Evolutionary conservation across 148 eudicot genomes (phyloP).

Genomic region (Spergularia bocconei): DNA sequence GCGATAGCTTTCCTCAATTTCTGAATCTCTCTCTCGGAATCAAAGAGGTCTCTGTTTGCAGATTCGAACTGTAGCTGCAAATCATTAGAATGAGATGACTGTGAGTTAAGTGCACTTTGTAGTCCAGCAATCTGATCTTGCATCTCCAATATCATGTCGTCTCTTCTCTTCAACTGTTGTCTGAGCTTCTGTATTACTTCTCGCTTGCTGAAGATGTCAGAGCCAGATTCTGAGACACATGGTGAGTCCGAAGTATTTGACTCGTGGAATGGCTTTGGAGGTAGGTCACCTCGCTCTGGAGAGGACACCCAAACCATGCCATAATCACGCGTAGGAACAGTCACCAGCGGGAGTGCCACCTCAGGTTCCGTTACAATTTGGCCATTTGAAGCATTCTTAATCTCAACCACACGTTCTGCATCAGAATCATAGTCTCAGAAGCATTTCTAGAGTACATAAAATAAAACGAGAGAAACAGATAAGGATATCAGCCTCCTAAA

Average conservation of each 20-base stretch:
- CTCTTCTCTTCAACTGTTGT: constrained; percentile 89
- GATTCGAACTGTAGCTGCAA: constrained; percentile 75
- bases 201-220: constrained; percentile 87
- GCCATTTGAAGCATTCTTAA: constrained; percentile 48
- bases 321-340: constrained; percentile 62
- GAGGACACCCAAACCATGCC: constrained; percentile 81
- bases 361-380: constrained; percentile 56
- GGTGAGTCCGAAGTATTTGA: constrained; percentile 90
- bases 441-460: not conserved
- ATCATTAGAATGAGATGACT: constrained; percentile 66
- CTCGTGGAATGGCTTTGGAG: constrained; percentile 74
- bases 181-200: constrained; percentile 95
- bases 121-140: constrained; percentile 87
- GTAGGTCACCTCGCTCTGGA: constrained; percentile 80
- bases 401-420: constrained; percentile 42
- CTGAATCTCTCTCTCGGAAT: constrained; percentile 86
- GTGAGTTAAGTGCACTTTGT: constrained; percentile 59
- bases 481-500: not conserved
- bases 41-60: constrained; percentile 73
- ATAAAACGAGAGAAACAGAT: not conserved
- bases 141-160: constrained; percentile 90
- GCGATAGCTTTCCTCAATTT: constrained; percentile 89
- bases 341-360: constrained; percentile 66
- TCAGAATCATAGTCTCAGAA: constrained; percentile 15
- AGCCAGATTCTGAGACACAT: constrained; percentile 86